These are phyloP conservation scores for Dendrothele bispora DNA, from an alignment of 768 basidiomycete species.

Conservation along the genomic window DNA sequence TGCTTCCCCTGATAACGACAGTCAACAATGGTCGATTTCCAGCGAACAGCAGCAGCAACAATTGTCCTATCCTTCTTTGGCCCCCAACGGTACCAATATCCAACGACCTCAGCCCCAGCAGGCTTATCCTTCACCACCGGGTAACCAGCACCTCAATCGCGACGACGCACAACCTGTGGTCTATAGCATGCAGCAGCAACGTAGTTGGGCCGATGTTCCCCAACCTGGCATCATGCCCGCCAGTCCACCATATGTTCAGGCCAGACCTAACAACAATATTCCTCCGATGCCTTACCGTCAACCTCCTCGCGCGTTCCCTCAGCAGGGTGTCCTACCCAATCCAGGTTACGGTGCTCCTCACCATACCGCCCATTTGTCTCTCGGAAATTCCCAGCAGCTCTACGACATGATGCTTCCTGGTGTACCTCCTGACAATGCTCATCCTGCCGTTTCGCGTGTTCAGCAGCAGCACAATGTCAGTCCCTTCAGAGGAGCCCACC, in stretches of 20 bases:
- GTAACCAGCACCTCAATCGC: slow-evolving; percentile 28
- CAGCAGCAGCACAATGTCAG: slow-evolving; percentile 80
- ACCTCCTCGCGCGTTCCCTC: slow-evolving; percentile 55
- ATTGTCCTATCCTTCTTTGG: slow-evolving; percentile 69
- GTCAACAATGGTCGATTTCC: slow-evolving; percentile 48
- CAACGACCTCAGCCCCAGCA: slow-evolving; percentile 53
- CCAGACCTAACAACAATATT: slow-evolving; percentile 49
- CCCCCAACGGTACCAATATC: slow-evolving; percentile 41
- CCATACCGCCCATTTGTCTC: slow-evolving; percentile 67
- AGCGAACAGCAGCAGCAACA: slow-evolving; percentile 43
- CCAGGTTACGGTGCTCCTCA: slow-evolving; percentile 46
- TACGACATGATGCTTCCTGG: slow-evolving; percentile 79
- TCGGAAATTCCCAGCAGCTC: slow-evolving; percentile 74
- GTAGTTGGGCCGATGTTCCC: slow-evolving; percentile 49
- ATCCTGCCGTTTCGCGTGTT: slow-evolving; percentile 69
- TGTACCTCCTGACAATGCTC: slow-evolving; percentile 44
- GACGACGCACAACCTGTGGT: slow-evolving; percentile 49
- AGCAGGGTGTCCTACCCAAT: slow-evolving; percentile 50
- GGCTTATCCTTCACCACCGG: slow-evolving; percentile 33
- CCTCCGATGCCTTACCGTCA: slow-evolving; percentile 59
- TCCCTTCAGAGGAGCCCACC: slow-evolving; percentile 71
- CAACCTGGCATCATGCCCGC: slow-evolving; percentile 38
- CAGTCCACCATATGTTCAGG: slow-evolving; percentile 46
- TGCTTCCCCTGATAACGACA: slow-evolving; percentile 31
- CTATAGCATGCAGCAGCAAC: slow-evolving; percentile 58